A percentile compares a stretch with the other conserved stretches of the same genome.
Evolutionary conservation across 2,329 filamentous ascomycete genomes (phyloP).

Genomic region (Beauveria sp.): DNA sequence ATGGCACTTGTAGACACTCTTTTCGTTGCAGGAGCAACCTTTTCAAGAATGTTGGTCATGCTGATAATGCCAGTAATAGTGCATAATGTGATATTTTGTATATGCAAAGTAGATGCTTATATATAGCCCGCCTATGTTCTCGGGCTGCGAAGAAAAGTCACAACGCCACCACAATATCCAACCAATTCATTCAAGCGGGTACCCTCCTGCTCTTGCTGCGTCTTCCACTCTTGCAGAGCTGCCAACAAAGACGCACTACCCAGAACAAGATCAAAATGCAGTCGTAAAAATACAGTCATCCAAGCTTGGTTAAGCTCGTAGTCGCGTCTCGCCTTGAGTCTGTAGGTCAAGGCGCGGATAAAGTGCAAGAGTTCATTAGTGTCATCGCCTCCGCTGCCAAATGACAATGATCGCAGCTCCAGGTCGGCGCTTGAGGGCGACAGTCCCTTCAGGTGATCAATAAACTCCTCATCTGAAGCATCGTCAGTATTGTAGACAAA

Average conservation of each 20-base stretch:
- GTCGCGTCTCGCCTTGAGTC: slow-evolving; percentile 63
- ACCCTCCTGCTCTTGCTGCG: slow-evolving; percentile 63
- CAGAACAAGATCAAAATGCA: slow-evolving; percentile 59
- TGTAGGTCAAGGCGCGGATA: slow-evolving; percentile 67
- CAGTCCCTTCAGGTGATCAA: slow-evolving; percentile 72
- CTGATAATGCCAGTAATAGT: background rate
- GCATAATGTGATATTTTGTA: background rate
- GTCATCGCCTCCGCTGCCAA: slow-evolving; percentile 36
- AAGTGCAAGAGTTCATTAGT: slow-evolving; percentile 72
- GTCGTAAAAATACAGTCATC: slow-evolving; percentile 87
- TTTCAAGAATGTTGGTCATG: no score
- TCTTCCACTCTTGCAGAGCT: slow-evolving; percentile 62
- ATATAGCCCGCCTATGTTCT: slow-evolving; percentile 31
- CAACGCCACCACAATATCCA: slow-evolving; percentile 81
- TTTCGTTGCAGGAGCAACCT: no score
- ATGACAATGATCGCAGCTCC: slow-evolving; percentile 72
- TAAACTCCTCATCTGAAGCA: slow-evolving; percentile 52
- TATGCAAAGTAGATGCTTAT: background rate
- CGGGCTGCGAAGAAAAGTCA: slow-evolving; percentile 68
- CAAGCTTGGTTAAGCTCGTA: slow-evolving; percentile 94
- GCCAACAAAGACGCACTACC: slow-evolving; percentile 45
- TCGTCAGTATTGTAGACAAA: slow-evolving; percentile 15
- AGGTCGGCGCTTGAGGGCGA: slow-evolving; percentile 82
- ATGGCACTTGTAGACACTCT: no score
- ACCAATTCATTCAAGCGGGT: slow-evolving; percentile 66